These are phyloP conservation scores for Aphanomyces euteiches DNA, from an alignment of 352 stramenopile genomes.

Conservation along the genomic window DNA sequence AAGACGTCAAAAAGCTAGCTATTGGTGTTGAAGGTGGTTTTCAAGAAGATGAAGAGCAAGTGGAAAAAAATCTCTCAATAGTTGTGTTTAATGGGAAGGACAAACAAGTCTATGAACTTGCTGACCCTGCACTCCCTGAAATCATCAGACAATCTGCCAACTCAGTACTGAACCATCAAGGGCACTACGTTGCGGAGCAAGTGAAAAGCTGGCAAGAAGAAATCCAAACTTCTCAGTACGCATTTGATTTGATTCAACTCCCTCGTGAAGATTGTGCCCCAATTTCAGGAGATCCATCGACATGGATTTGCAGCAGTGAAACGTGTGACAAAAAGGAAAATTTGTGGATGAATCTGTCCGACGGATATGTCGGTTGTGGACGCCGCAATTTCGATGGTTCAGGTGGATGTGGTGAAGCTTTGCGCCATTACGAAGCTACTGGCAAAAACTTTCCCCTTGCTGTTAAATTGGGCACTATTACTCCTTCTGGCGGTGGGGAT, in stretches of 20 bases:
- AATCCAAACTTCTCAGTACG: constrained; percentile 71
- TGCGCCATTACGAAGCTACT: constrained; percentile 95
- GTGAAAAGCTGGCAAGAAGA: constrained; percentile 82
- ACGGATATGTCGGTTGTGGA: constrained; percentile 81
- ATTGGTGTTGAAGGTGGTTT: constrained; percentile 96
- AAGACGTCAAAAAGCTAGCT: constrained; percentile 83
- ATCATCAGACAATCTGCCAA: constrained; percentile 54
- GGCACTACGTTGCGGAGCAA: constrained; percentile 70
- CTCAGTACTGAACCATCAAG: constrained; percentile 65
- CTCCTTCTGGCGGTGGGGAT: constrained; percentile 87
- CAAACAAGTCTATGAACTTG: constrained; percentile 41
- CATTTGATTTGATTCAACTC: constrained; percentile 64
- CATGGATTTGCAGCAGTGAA: constrained; percentile 87
- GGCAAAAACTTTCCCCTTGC: constrained; percentile 91
- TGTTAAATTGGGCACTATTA: constrained; percentile 98
- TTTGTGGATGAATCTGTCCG: constrained; percentile 98
- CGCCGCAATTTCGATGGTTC: constrained; percentile 95
- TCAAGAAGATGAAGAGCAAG: constrained; percentile 86
- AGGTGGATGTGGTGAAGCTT: constrained; percentile 92
- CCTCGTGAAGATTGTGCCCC: constrained; percentile 42
- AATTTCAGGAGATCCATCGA: constrained; percentile 63
- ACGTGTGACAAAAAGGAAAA: constrained; percentile 96
- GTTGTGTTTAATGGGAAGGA: constrained; percentile 59
- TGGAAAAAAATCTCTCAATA: constrained; percentile 70
- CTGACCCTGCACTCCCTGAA: constrained; percentile 43